These are phyloP conservation scores for Cladophialophora carrionii DNA, from an alignment of 2,329 filamentous ascomycete genomes.

Conservation along the genomic window DNA sequence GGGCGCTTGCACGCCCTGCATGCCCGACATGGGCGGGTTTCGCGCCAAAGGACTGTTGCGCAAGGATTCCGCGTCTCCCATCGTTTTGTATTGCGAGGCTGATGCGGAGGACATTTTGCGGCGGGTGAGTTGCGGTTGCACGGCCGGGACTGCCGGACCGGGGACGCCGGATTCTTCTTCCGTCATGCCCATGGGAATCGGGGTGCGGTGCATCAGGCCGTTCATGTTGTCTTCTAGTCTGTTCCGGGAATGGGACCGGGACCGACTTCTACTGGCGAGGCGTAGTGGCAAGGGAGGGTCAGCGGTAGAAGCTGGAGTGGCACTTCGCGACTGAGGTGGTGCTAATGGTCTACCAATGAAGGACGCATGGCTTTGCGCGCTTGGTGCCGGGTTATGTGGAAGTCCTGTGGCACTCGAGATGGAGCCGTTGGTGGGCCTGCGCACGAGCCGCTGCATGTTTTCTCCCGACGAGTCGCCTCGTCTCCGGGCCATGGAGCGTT, in stretches of 20 bases:
- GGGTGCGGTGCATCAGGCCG: not conserved
- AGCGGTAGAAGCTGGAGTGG: not conserved
- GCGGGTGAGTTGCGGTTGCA: not conserved
- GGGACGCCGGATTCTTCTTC: not conserved
- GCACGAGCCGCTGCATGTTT: slow-evolving; percentile 10
- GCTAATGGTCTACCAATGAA: slow-evolving; percentile 17
- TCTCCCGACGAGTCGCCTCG: slow-evolving; percentile 9
- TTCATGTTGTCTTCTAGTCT: not conserved
- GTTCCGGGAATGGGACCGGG: slow-evolving; percentile 17
- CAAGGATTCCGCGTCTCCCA: not conserved
- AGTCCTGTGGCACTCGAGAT: slow-evolving; percentile 24
- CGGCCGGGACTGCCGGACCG: not conserved
- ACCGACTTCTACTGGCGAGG: not conserved
- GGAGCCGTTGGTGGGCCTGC: slow-evolving; percentile 25
- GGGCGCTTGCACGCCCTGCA: not conserved
- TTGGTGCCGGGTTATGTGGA: slow-evolving; percentile 20
- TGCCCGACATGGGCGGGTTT: not conserved
- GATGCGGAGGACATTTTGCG: slow-evolving; percentile 1
- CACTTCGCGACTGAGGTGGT: not conserved
- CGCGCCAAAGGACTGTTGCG: not conserved
- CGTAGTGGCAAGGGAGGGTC: not conserved
- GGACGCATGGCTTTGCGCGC: slow-evolving; percentile 24
- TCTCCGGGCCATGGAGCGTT: not conserved
- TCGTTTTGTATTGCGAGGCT: not conserved
- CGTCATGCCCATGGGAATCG: not conserved